These are phyloP conservation scores for Lepraria neglecta DNA, from an alignment of 495 filamentous ascomycete species.

Conservation along the genomic window DNA sequence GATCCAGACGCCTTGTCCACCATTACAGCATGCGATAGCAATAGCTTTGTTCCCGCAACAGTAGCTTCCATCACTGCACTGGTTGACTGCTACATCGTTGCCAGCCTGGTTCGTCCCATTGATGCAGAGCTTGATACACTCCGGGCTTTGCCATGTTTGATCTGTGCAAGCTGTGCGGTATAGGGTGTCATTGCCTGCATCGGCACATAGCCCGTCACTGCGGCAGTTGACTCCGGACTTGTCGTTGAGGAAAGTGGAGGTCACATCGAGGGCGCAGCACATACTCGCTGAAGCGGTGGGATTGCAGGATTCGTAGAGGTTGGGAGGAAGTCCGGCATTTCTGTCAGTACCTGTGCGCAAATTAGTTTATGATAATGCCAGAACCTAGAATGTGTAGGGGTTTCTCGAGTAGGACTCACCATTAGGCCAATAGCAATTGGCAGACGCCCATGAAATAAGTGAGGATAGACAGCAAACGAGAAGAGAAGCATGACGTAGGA, in stretches of 20 bases:
- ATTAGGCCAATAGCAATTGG: conserved; percentile 1
- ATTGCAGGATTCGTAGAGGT: not conserved
- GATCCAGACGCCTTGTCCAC: not conserved
- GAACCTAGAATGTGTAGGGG: too few species aligned
- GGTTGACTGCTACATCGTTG: not conserved
- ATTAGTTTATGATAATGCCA: not conserved
- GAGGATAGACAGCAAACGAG: not conserved
- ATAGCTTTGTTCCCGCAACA: not conserved
- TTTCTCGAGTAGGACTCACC: not conserved
- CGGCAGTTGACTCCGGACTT: not conserved
- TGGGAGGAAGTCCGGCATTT: not conserved
- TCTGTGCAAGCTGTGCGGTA: conserved; percentile 1
- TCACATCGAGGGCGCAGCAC: not conserved
- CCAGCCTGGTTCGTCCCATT: not conserved
- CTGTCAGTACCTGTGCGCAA: not conserved
- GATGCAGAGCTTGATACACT: conserved; percentile 1
- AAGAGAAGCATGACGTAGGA: not conserved
- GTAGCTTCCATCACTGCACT: conserved; percentile 3
- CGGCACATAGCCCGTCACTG: conserved; percentile 2
- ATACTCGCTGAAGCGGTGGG: conserved; percentile 2
- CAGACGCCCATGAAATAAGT: not conserved
- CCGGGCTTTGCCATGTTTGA: not conserved
- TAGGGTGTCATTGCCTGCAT: conserved; percentile 3
- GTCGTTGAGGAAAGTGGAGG: not conserved
- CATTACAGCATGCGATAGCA: not conserved